Percentiles rank a stretch among this genome's conserved stretches.
phyloP scores from a whole-genome alignment of 805 yeast species.

The Monosporozyma unispora region DNA sequence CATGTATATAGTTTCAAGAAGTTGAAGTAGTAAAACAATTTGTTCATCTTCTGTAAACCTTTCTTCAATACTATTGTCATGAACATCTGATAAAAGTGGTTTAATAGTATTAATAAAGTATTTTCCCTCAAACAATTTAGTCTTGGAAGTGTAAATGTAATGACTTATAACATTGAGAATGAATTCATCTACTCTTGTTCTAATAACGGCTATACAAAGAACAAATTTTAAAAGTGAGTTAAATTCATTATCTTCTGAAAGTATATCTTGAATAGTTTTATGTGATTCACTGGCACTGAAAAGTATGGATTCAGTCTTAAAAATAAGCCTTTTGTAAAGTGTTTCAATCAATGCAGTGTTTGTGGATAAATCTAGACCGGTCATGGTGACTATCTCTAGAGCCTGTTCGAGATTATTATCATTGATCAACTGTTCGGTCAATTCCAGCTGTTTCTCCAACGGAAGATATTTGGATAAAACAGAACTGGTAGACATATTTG shows the following conservation, averaged over 20 bases:
- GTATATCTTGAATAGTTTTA: not conserved
- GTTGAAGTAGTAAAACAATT: conserved; percentile 23
- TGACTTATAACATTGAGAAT: conserved; percentile 3
- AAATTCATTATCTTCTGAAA: conserved; percentile 6
- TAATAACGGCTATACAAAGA: conserved; percentile 6
- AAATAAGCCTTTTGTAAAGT: conserved; percentile 3
- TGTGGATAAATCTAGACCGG: conserved; percentile 5
- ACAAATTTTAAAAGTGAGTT: conserved; percentile 6
- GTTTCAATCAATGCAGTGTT: not conserved
- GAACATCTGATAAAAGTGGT: conserved; percentile 3
- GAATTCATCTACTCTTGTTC: conserved; percentile 11
- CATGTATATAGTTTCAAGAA: conserved; percentile 33
- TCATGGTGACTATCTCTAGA: conserved; percentile 8
- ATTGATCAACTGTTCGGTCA: conserved; percentile 10
- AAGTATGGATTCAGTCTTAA: not conserved
- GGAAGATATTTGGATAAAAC: conserved; percentile 10
- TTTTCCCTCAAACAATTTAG: conserved; percentile 8
- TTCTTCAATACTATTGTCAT: not conserved
- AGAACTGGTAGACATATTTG: conserved; percentile 1
- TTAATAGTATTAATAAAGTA: conserved; percentile 3
- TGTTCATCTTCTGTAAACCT: conserved; percentile 2
- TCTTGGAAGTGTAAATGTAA: conserved; percentile 6
- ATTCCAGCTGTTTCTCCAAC: conserved; percentile 5
- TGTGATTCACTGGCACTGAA: not conserved
- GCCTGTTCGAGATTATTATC: conserved; percentile 8